These are phyloP conservation scores for Metschnikowia orientalis DNA, from an alignment of 805 yeast genomes.

Conservation along the genomic window DNA sequence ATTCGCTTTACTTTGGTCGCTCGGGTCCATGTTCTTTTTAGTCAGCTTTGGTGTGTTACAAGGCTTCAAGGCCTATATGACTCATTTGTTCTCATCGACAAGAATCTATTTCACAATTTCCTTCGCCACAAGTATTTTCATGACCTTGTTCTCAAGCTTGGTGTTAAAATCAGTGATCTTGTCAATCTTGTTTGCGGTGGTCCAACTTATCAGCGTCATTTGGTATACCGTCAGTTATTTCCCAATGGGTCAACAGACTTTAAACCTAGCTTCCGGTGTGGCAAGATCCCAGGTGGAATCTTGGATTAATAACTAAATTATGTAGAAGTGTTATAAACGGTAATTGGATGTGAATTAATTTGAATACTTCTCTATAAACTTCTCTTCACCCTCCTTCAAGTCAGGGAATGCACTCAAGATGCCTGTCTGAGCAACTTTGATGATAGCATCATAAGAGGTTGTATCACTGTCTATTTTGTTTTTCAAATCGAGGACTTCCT, in stretches of 20 bases:
- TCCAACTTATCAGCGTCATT: constrained; percentile 38
- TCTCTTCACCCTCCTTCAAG: constrained; percentile 19
- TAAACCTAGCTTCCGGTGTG: constrained; percentile 39
- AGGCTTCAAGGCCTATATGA: constrained; percentile 37
- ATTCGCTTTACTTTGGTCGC: constrained; percentile 45
- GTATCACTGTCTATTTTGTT: constrained; percentile 31
- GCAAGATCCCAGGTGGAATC: constrained; percentile 42
- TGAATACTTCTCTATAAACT: constrained; percentile 15
- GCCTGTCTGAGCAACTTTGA: constrained; percentile 38
- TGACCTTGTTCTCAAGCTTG: constrained; percentile 37
- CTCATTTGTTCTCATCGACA: constrained; percentile 40
- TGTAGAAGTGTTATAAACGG: too few relatives aligned
- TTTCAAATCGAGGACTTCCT: constrained; percentile 31
- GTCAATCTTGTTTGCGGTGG: constrained; percentile 37
- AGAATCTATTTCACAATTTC: constrained; percentile 36
- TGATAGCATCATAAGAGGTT: constrained; percentile 42
- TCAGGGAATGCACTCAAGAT: constrained; percentile 32
- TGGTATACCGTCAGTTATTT: constrained; percentile 47
- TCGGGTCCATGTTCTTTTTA: constrained; percentile 43
- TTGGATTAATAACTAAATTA: constrained; percentile 33
- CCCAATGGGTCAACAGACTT: constrained; percentile 44
- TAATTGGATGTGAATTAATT: constrained; percentile 4
- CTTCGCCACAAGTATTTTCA: constrained; percentile 35
- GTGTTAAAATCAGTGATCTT: constrained; percentile 34
- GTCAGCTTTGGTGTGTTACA: constrained; percentile 45